Percentiles rank a stretch among this genome's conserved stretches.
Evolutionary conservation across 2,329 filamentous ascomycete genomes (phyloP).

Genomic region (Neopestalotiopsis sp.): DNA sequence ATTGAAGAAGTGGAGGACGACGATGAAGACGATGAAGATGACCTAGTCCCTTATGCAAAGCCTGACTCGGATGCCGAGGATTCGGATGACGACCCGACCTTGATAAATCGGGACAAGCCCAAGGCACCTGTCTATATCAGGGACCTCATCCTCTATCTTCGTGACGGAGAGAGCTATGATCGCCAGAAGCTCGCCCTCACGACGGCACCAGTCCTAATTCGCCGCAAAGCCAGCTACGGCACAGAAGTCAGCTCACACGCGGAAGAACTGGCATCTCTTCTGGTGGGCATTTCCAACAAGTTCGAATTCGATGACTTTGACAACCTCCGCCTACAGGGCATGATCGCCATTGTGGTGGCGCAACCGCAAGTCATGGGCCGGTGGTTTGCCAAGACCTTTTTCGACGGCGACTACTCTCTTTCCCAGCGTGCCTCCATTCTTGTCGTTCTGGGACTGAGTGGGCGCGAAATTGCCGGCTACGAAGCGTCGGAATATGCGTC

Average conservation of each 20-base stretch:
- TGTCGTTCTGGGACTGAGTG: constrained; percentile 79
- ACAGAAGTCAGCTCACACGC: constrained; percentile 85
- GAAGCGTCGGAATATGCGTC: constrained; percentile 59
- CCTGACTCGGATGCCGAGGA: constrained; percentile 89
- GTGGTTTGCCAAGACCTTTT: constrained; percentile 85
- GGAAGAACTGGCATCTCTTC: constrained; percentile 76
- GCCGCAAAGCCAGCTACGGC: constrained; percentile 86
- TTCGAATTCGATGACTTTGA: constrained; percentile 82
- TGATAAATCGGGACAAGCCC: constrained; percentile 82
- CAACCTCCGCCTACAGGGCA: constrained; percentile 75
- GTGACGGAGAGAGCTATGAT: constrained; percentile 84
- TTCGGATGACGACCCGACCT: constrained; percentile 89
- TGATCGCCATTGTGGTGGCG: constrained; percentile 81
- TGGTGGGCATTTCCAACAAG: constrained; percentile 84
- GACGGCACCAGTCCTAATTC: constrained; percentile 79
- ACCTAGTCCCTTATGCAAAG: constrained; percentile 80
- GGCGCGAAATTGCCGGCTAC: constrained; percentile 83
- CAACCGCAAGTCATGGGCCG: constrained; percentile 79
- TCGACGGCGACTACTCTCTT: constrained; percentile 89
- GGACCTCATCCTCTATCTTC: constrained; percentile 78
- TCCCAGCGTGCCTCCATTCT: constrained; percentile 83
- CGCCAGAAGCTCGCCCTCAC: constrained; percentile 79
- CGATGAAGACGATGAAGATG: constrained; percentile 60
- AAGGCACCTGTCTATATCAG: constrained; percentile 89
- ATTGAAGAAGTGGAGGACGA: constrained; percentile 71